Conservation (phyloP, 2,329 filamentous ascomycete species). For the Venturia carpophila region DNA sequence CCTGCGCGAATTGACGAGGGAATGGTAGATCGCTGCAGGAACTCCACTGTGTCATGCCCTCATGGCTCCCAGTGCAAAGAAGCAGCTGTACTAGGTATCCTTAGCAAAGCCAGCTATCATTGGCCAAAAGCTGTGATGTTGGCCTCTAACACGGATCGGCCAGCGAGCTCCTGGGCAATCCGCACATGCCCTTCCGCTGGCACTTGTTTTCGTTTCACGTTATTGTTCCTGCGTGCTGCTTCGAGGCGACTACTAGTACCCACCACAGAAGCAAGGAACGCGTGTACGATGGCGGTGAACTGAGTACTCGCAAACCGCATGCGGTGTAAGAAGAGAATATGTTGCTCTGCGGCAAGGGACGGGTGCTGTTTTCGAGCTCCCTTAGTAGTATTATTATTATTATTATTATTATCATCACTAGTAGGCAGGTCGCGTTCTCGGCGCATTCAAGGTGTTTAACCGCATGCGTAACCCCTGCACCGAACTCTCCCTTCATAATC, state of each 20-base stretch:
- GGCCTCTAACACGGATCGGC: not conserved
- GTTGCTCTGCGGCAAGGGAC: not conserved
- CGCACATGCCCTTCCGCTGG: not conserved
- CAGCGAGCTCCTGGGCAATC: not conserved
- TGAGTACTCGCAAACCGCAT: not conserved
- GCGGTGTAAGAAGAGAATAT: not conserved
- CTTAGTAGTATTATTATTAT: not conserved
- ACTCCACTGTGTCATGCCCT: too few species aligned
- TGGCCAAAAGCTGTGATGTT: not conserved
- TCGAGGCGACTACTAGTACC: not conserved
- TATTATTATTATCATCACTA: too few species aligned
- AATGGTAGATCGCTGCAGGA: too few species aligned
- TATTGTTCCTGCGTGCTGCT: not conserved
- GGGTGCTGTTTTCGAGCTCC: not conserved
- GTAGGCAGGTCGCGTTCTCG: not conserved
- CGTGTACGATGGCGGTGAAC: not conserved
- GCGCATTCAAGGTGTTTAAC: not conserved
- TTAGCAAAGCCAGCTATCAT: not conserved
- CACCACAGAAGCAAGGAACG: not conserved
- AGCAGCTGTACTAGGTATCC: too few species aligned
- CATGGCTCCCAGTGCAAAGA: too few species aligned
- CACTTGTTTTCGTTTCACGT: not conserved
- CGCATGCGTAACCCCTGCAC: slow-evolving; percentile 2
- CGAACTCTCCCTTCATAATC: slow-evolving; percentile 8
- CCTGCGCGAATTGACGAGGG: too few species aligned